phyloP scores from a whole-genome alignment of 805 yeast species.

The Candida pseudofarinosa region DNA sequence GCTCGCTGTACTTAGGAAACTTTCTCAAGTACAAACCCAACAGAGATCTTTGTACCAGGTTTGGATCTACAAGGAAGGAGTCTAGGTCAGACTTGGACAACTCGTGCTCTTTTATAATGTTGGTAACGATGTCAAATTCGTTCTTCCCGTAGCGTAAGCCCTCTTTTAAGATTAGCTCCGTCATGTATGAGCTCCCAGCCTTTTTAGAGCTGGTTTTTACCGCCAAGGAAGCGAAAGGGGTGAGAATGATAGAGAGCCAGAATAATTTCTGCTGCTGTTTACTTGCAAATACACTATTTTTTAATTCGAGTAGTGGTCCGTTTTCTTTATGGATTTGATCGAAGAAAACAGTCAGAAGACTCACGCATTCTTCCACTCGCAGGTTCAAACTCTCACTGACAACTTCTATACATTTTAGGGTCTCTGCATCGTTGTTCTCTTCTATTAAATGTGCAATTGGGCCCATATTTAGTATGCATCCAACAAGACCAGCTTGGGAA shows the following conservation, averaged over 20 bases:
- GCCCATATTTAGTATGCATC: conserved; percentile 50
- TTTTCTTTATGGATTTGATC: background rate
- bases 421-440: conserved; percentile 13
- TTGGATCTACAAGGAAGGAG: conserved; percentile 10
- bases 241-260: conserved; percentile 48
- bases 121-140: conserved; percentile 49
- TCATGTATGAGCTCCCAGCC: conserved; percentile 31
- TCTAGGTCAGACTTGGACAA: conserved; percentile 21
- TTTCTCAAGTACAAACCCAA: conserved; percentile 57
- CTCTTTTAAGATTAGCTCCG: conserved; percentile 54
- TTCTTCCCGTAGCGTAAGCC: conserved; percentile 63
- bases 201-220: conserved; percentile 39
- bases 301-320: background rate
- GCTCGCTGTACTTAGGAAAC: conserved; percentile 50
- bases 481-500: conserved; percentile 49
- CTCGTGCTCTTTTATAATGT: conserved; percentile 30
- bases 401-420: conserved; percentile 10
- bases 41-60: conserved; percentile 43
- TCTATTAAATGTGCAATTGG: conserved; percentile 14
- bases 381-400: conserved; percentile 9
- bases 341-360: background rate
- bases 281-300: conserved; percentile 1
- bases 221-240: conserved; percentile 42
- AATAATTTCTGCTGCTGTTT: conserved; percentile 22
- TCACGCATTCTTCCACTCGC: background rate